Evolutionary conservation across 345 rosid genomes (phyloP).

Genomic region (Clausena lansium): DNA sequence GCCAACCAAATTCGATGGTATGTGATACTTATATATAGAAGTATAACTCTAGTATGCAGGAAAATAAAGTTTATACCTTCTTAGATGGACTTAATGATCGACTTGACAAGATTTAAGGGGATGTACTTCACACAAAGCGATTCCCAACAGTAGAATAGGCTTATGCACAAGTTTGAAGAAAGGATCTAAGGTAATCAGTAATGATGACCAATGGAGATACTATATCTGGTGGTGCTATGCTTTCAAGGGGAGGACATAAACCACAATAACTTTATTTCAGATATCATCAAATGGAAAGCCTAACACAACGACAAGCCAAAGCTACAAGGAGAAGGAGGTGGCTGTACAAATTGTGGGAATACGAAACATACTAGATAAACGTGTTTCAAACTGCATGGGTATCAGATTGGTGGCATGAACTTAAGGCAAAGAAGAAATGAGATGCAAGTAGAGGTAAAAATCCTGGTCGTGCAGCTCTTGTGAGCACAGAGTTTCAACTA

Average conservation of each 20-base stretch:
- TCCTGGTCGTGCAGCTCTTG: background rate
- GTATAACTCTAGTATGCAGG: background rate
- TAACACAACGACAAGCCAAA: background rate
- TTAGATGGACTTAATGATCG: background rate
- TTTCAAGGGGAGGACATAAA: background rate
- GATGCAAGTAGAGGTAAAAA: background rate
- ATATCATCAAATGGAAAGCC: background rate
- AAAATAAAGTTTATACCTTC: background rate
- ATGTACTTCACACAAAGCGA: background rate
- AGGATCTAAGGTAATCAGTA: background rate
- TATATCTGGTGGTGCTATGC: background rate
- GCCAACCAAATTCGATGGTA: background rate
- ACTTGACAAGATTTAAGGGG: background rate
- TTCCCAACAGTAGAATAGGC: background rate
- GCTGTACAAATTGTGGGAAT: background rate
- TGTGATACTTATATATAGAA: background rate
- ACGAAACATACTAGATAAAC: background rate
- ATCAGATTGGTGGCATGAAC: background rate
- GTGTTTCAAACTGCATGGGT: background rate
- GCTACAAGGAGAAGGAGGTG: no score
- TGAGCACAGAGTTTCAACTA: no score
- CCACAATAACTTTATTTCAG: no score
- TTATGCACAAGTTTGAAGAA: background rate
- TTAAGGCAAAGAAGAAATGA: background rate
- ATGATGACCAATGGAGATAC: background rate